Base-by-base conservation (phyloP, 23 red algal species). In the Cyanidium caldarium region DNA sequence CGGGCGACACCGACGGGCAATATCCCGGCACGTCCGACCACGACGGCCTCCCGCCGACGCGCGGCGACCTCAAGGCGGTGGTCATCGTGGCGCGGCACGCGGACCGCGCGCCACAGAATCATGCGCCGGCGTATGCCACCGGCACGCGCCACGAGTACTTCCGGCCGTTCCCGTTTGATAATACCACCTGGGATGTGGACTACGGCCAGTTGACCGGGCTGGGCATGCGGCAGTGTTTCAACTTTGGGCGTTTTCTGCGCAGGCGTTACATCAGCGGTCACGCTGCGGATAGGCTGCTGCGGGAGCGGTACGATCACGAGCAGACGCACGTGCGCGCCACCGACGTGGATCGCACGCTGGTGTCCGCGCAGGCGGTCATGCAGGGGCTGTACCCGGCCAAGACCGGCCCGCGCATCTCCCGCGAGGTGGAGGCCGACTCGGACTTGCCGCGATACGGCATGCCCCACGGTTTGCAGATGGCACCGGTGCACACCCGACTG, bases 301-400 rank as follows among this genome's bases (percentile, higher is more conserved):
- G 28, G 15, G 40, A 15, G 21, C 14, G 10, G 1, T 80, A 80
- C 45, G 23, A 80, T 29, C 76, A 80, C 37, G 65, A 2, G 29
- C 66, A 80, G 38, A 80, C 76, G 65, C 76, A 80, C 37, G 76
- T 70, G n/a, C 44, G 76, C 21, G 56, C 45, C 17, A 80, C 76
- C 20, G 76, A 80, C 33, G 76, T 80, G 23, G 76, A 80, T 69
- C 65, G 76, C 16, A 70, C 76, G 23, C 61, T 80, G 0, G 36
- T 71, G 3, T 69, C 76, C 0, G 65, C 76, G 31, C 0, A 19
- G 0, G 66, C 3, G 10, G 40, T 70, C 40, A 45, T 70, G 65
- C 30, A 39, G 15, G 76, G 76, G 36, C 68, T 80, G 61, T 80
- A 80, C 38, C 69, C 69, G 7, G 38, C 29, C 15, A 21, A 10